Evolutionary conservation across 2,329 filamentous ascomycete species (phyloP), one percentile per base, ranked within the genome.

Genomic region (Curvularia lunata): DNA sequence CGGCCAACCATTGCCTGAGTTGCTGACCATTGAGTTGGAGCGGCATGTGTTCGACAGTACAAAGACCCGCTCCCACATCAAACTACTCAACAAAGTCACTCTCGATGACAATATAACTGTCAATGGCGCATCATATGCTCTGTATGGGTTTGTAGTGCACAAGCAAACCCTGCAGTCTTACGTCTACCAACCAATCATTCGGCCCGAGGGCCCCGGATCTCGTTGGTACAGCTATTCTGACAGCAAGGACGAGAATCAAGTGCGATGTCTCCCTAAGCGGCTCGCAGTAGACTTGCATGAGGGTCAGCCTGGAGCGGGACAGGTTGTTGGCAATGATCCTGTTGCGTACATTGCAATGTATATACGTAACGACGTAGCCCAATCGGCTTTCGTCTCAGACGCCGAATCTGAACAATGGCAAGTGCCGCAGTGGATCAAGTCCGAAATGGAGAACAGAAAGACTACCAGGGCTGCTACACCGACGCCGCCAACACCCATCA

Each of bases 61-160:
- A 48, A 75, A 76, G 4, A 77, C 79, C 32, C 81, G 85, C 2
- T 81, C 83, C 27, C 88, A 86, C 82, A 81, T 83, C 48, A 82
- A 88, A 61, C 68, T 86, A 5, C 79, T 82, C 50, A 81, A 87
- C 66, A 80, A 80, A 41, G 82, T 88, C n/a, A 77, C 80, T 2
- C 65, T 88, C 13, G 79, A 86, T 51, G 85, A 88, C 52, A 73
- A 80, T 10, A 69, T 88, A 25, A 78, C 78, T 42, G 72, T 87
- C n/a, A 67, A 77, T 25, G 77, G 69, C 8, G 76, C 75, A 12
- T 69, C 77, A 10, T 88, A 87, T 66, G 82, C 81, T 1, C 78
- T 88, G 0, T 88, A 85, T 61, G 85, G 85, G 3, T 84, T 87
- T 61, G 76, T 87, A 30, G 84, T 86, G 2, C 86, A 88, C 66